phyloP scores from a whole-genome alignment of 176 grass and related monocot genomes.

The Hordeum vulgare region MorexV3_pseudomolecules_assembly NC_058521.1:77186372-77186871 shows the following conservation, averaged over 20 bases:
- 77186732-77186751: background rate
- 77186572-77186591: background rate
- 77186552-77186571: background rate
- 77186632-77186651: background rate
- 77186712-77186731: background rate
- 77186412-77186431: background rate
- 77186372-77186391: constrained; percentile 46
- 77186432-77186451: background rate
- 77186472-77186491: background rate
- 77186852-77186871: background rate
- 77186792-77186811: background rate
- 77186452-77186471: background rate
- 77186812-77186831: background rate
- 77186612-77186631: background rate
- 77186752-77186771: background rate
- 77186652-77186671: background rate
- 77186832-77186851: background rate
- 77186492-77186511: background rate
- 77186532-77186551: background rate
- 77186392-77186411: constrained; percentile 60
- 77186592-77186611: background rate
- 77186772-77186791: background rate
- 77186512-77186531: background rate
- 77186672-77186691: background rate
- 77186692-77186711: background rate